Evolutionary conservation across 495 filamentous ascomycete genomes (phyloP).

Genomic region (Talaromyces adpressus): DNA sequence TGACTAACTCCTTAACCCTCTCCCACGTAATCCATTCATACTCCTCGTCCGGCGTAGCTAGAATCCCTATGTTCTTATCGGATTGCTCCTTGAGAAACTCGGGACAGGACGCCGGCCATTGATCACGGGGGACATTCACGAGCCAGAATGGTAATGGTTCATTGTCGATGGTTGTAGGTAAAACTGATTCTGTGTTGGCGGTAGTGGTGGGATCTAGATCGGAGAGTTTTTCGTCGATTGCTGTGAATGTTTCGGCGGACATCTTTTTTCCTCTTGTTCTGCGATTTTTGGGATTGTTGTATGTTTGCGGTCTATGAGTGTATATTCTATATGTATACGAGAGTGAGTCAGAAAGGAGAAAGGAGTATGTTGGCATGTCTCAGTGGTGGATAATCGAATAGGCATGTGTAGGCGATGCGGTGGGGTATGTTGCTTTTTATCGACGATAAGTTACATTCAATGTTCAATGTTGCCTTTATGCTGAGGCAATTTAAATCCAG

Average conservation of each 20-base stretch:
- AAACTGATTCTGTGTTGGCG: constrained; percentile 8
- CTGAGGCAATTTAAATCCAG: neutral
- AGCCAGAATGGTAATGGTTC: constrained; percentile 65
- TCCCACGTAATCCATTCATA: constrained; percentile 56
- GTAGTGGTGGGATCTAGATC: constrained; percentile 12
- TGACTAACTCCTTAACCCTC: constrained; percentile 48
- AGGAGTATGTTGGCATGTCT: neutral
- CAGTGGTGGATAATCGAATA: neutral
- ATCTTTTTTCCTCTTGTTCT: neutral
- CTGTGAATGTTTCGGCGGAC: constrained; percentile 18
- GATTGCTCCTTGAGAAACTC: constrained; percentile 52
- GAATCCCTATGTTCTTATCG: constrained; percentile 42
- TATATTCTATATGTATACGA: neutral
- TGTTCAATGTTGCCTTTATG: neutral
- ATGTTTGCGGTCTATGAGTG: no score
- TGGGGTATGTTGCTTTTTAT: neutral
- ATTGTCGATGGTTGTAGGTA: constrained; percentile 2
- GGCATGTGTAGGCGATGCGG: neutral
- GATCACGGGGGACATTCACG: constrained; percentile 58
- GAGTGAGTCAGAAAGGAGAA: neutral
- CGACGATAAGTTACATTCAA: neutral
- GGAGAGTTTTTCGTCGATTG: constrained; percentile 18
- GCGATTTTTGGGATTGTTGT: no score
- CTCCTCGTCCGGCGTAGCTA: constrained; percentile 56
- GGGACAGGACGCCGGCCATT: constrained; percentile 61